phyloP scores from a whole-genome alignment of 139 green algal species.

The Pleodorina starrii region DNA sequence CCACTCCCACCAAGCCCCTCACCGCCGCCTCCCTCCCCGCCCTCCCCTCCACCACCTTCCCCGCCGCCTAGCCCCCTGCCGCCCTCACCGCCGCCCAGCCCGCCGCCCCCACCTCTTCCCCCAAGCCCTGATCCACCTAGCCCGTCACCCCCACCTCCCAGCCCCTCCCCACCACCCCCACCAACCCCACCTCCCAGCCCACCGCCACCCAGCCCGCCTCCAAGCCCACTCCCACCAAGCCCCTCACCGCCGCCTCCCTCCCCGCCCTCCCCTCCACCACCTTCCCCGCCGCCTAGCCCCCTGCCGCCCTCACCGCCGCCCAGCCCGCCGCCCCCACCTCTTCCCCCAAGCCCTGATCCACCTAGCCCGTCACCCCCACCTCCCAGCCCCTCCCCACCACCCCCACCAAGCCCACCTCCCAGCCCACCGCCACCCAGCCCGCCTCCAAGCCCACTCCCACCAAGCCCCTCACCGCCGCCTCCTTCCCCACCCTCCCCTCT shows the following conservation, averaged over 20 bases:
- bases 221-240: not conserved
- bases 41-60: not conserved
- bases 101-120: not conserved
- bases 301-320: too few relatives aligned
- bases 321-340: not conserved
- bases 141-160: not conserved
- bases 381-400: not conserved
- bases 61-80: not conserved
- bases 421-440: not conserved
- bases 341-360: not conserved
- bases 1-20: not conserved
- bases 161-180: not conserved
- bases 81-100: not conserved
- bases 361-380: not conserved
- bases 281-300: not conserved
- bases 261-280: not conserved
- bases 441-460: not conserved
- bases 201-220: not conserved
- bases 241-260: not conserved
- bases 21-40: not conserved
- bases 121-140: not conserved
- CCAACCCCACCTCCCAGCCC: not conserved
- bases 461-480: not conserved
- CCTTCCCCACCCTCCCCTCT: not conserved
- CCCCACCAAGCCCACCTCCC: not conserved